These are phyloP conservation scores for Sporobolomyces pararoseus DNA, from an alignment of 768 basidiomycete genomes.

Conservation along the genomic window DNA sequence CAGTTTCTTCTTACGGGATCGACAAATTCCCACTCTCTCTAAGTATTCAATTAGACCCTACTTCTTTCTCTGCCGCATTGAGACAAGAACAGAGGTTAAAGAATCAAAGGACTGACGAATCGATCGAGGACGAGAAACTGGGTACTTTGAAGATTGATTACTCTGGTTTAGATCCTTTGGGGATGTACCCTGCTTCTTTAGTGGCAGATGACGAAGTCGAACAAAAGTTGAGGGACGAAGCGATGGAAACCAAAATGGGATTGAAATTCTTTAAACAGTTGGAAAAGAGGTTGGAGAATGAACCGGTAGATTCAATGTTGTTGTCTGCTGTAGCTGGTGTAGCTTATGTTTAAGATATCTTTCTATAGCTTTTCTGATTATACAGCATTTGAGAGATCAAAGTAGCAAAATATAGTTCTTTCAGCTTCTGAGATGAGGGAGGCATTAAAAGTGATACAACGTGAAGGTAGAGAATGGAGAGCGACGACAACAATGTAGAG, in stretches of 20 bases:
- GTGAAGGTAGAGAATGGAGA: too few species aligned
- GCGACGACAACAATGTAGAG: too few species aligned
- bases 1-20: constrained; percentile 64
- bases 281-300: constrained; percentile 67
- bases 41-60: constrained; percentile 58
- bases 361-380: too few species aligned
- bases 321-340: constrained; percentile 31
- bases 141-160: constrained; percentile 63
- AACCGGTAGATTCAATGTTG: constrained; percentile 56
- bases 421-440: too few species aligned
- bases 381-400: too few species aligned
- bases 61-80: constrained; percentile 34
- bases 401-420: too few species aligned
- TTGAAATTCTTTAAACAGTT: constrained; percentile 72
- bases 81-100: constrained; percentile 35
- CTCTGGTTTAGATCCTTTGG: constrained; percentile 70
- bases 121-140: constrained; percentile 30
- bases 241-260: constrained; percentile 54
- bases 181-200: constrained; percentile 76
- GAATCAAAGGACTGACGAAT: constrained; percentile 44
- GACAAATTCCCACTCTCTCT: constrained; percentile 71
- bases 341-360: constrained; percentile 32
- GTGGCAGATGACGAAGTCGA: constrained; percentile 41
- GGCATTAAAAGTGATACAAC: too few species aligned
- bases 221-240: constrained; percentile 54